Conservation (phyloP, 1,284 basidiomycete species). For the Cryptococcus depauperatus region DNA sequence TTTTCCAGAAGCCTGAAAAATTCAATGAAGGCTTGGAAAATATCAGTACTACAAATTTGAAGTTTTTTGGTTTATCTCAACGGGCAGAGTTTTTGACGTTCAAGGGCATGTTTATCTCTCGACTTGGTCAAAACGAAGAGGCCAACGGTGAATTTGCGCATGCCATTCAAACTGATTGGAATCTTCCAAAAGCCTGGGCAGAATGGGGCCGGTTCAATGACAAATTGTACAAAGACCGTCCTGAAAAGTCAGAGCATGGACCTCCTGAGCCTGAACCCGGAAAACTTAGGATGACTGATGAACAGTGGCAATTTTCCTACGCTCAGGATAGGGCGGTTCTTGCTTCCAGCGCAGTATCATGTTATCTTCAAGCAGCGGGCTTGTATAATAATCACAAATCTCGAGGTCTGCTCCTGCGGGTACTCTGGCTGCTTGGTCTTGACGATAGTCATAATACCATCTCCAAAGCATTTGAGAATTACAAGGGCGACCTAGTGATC, state of each 20-base stretch:
- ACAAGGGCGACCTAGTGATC: conserved; percentile 91
- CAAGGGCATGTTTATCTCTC: conserved; percentile 97
- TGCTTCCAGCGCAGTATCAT: conserved; percentile 89
- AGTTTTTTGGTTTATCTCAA: conserved; percentile 91
- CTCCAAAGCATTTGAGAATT: conserved; percentile 85
- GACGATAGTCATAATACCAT: conserved; percentile 69
- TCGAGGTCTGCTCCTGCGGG: conserved; percentile 80
- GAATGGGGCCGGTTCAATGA: conserved; percentile 98
- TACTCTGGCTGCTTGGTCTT: conserved; percentile 92
- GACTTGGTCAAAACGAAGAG: conserved; percentile 77
- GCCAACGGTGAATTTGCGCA: conserved; percentile 88
- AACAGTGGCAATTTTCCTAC: conserved; percentile 38
- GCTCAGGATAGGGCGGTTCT: conserved; percentile 51
- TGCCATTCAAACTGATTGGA: conserved; percentile 93
- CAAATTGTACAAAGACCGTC: conserved; percentile 61
- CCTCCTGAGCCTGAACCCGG: conserved; percentile 41
- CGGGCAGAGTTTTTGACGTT: conserved; percentile 99
- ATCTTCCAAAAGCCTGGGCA: conserved; percentile 93
- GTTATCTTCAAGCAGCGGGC: conserved; percentile 95
- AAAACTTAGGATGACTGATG: conserved; percentile 64
- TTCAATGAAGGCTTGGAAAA: conserved; percentile 90
- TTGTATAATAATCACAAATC: conserved; percentile 93
- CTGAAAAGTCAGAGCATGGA: conserved; percentile 28
- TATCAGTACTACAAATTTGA: conserved; percentile 98
- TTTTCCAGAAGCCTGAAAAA: conserved; percentile 93